Evolutionary conservation across 2,329 filamentous ascomycete species (phyloP), one percentile per base, ranked within the genome.

Genomic region (Triangularia verruculosa): DNA sequence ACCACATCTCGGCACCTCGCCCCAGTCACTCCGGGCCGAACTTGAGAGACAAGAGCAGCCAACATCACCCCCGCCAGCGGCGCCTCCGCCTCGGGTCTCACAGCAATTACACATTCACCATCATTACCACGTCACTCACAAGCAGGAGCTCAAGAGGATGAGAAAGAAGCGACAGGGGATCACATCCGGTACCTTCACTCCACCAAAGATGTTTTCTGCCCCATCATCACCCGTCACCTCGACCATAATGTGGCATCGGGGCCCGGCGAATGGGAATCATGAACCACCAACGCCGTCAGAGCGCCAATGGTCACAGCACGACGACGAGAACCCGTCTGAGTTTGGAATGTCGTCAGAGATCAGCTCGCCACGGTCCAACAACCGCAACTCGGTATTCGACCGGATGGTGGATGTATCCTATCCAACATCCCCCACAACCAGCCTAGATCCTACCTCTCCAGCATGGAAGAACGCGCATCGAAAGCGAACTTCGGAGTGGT

Each of bases 51-150:
- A 80, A 20, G 79, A 80, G 57, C 77, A 82, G 30, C 68, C 62
- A 66, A 59, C 72, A 73, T 66, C 64, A 24, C 67, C 65, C 60
- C 62, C 67, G 60, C 62, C 65, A 47, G n/a, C n/a, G n/a, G n/a
- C n/a, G n/a, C n/a, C n/a, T n/a, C 43, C 68, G 61, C 64, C 65
- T 56, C 65, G 55, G 62, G 67, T 84, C 2, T 89, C 89, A 0
- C 89, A 91, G 71, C 91, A 95, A 71, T 79, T 97, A 13, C 94
- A 97, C 71, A 91, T 98, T 54, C 94, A 98, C 72, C 93, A 98
- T 71, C 94, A 98, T 74, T 97, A 97, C 73, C 93, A 97, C 69
- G 85, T 89, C 11, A 79, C 87, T 1, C 78, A 83, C 60, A 88
- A 87, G 73, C 80, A 83, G 20, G 87, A 90, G 63, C 72, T 75